These are phyloP conservation scores for Pseudevernia furfuracea DNA, from an alignment of 495 filamentous ascomycete genomes.

Conservation along the genomic window DNA sequence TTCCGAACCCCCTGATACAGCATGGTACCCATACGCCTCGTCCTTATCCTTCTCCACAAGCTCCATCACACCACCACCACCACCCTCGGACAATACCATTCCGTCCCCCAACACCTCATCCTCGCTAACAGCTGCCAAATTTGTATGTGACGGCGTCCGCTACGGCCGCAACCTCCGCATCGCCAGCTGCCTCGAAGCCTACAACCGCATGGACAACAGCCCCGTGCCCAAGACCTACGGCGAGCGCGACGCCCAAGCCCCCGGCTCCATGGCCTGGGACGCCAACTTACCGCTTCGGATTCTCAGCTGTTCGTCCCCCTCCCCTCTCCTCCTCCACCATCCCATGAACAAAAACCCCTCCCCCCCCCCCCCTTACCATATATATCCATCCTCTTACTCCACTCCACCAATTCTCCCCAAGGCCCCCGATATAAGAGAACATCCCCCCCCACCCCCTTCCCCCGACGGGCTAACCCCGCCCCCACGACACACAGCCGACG, in stretches of 20 bases:
- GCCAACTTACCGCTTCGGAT: constrained; percentile 3
- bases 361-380: background rate
- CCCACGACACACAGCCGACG: constrained; percentile 2
- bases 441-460: no score
- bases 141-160: background rate
- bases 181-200: background rate
- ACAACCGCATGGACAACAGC: background rate
- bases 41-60: no score
- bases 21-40: no score
- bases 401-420: no score
- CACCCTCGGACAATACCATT: background rate
- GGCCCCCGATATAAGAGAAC: no score
- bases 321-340: no score
- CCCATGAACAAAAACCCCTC: no score
- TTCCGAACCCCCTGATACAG: no score
- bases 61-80: background rate
- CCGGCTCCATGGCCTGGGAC: background rate
- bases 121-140: background rate
- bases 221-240: background rate
- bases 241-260: background rate
- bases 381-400: no score
- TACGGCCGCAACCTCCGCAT: constrained; percentile 10
- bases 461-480: no score
- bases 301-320: background rate
- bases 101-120: background rate